These are phyloP conservation scores for Calocybe cyanea DNA, from an alignment of 768 basidiomycete genomes.

Conservation along the genomic window DNA sequence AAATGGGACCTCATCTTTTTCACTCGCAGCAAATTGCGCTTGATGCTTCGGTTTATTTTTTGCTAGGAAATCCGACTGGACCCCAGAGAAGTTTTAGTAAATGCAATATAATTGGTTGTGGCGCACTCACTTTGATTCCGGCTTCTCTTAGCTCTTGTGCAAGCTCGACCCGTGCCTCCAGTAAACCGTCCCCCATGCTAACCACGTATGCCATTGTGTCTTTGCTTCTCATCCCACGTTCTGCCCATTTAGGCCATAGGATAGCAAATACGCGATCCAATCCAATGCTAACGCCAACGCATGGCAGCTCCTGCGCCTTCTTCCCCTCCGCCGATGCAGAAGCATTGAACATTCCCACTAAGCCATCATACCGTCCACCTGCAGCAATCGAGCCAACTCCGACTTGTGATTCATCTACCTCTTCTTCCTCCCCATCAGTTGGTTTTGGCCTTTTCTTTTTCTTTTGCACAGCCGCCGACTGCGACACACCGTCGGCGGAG, in stretches of 20 bases:
- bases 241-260: conserved; percentile 83
- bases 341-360: conserved; percentile 88
- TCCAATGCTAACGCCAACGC: conserved; percentile 90
- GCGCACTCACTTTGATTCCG: conserved; percentile 73
- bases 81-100: background rate
- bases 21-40: conserved; percentile 85
- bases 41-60: conserved; percentile 89
- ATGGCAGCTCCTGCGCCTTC: conserved; percentile 65
- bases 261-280: conserved; percentile 92
- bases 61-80: conserved; percentile 85
- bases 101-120: conserved; percentile 1
- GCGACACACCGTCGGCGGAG: conserved; percentile 30
- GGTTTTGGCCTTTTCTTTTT: conserved; percentile 42
- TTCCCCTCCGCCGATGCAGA: conserved; percentile 76
- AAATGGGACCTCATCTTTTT: conserved; percentile 90
- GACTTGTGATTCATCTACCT: conserved; percentile 87
- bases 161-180: conserved; percentile 80
- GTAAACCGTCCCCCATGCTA: conserved; percentile 82
- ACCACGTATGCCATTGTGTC: conserved; percentile 93
- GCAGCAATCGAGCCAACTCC: conserved; percentile 99
- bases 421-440: conserved; percentile 61
- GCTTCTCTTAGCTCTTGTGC: conserved; percentile 78
- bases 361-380: conserved; percentile 93
- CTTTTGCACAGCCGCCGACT: conserved; percentile 27
- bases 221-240: conserved; percentile 77